These are phyloP conservation scores for Fusarium temperatum DNA, from an alignment of 2,329 filamentous ascomycete genomes.

Conservation along the genomic window DNA sequence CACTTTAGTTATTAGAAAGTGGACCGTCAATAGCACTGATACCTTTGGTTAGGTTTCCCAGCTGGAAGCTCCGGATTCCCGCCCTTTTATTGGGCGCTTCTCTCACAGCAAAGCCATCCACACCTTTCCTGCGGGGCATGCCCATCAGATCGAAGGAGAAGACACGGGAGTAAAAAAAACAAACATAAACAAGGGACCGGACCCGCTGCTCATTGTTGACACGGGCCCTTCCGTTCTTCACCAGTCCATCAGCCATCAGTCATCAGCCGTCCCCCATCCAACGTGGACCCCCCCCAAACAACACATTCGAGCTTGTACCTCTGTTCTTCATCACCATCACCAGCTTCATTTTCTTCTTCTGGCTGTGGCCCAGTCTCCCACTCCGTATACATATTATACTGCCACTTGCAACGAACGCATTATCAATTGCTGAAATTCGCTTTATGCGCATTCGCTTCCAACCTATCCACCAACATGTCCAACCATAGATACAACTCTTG, in stretches of 20 bases:
- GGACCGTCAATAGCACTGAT: background rate
- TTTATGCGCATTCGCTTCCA: slow-evolving; percentile 37
- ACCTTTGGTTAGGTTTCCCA: background rate
- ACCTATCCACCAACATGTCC: slow-evolving; percentile 33
- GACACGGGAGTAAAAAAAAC: slow-evolving; percentile 28
- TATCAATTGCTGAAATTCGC: background rate
- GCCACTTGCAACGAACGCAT: background rate
- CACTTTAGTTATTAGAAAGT: background rate
- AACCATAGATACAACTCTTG: slow-evolving; percentile 66
- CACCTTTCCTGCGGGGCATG: slow-evolving; percentile 16
- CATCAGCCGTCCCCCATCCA: slow-evolving; percentile 22
- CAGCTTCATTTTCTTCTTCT: slow-evolving; percentile 19
- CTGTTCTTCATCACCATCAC: slow-evolving; percentile 24
- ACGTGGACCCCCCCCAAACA: slow-evolving; percentile 23
- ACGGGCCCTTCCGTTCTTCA: slow-evolving; percentile 18
- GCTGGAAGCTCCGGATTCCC: background rate
- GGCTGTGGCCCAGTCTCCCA: background rate
- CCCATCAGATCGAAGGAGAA: slow-evolving; percentile 13
- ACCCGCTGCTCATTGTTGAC: slow-evolving; percentile 22
- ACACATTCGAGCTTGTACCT: slow-evolving; percentile 24
- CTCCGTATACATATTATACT: background rate
- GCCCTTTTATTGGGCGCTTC: slow-evolving; percentile 1
- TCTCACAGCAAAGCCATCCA: background rate
- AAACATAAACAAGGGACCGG: slow-evolving; percentile 40
- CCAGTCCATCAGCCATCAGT: slow-evolving; percentile 15